A percentile compares a stretch with the other conserved stretches of the same genome.
Conservation (phyloP, 257 asterid genomes). For the Nicotiana otophora region DNA sequence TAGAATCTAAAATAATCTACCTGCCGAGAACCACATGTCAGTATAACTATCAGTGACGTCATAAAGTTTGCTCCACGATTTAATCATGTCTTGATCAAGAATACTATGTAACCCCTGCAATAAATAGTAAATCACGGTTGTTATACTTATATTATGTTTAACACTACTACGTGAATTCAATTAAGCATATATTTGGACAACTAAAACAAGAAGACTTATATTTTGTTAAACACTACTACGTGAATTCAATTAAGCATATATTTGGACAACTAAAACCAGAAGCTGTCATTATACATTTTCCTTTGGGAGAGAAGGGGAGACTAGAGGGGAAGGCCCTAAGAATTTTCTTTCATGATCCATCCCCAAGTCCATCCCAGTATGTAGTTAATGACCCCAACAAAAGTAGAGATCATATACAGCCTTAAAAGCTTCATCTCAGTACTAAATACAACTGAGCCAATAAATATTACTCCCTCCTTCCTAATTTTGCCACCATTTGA, state of each 20-base stretch:
- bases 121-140: neutral
- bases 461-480: neutral
- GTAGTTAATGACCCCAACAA: neutral
- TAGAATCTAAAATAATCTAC: slow-evolving; percentile 28
- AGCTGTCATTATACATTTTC: neutral
- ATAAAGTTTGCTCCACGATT: slow-evolving; percentile 62
- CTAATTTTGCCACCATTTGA: neutral
- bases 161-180: neutral
- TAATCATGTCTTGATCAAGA: slow-evolving; percentile 51
- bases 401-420: neutral
- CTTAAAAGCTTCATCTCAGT: neutral
- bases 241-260: neutral
- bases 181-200: neutral
- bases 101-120: slow-evolving; percentile 65
- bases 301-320: neutral
- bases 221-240: neutral
- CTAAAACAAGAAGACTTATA: neutral
- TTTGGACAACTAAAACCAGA: neutral
- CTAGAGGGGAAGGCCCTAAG: neutral
- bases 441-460: neutral
- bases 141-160: neutral
- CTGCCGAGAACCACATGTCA: slow-evolving; percentile 89
- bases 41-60: slow-evolving; percentile 70
- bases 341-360: neutral
- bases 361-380: neutral